Evolutionary conservation across 2,329 filamentous ascomycete genomes (phyloP), one percentile per base, ranked within the genome.

Genomic region (Sclerotinia nivalis): DNA sequence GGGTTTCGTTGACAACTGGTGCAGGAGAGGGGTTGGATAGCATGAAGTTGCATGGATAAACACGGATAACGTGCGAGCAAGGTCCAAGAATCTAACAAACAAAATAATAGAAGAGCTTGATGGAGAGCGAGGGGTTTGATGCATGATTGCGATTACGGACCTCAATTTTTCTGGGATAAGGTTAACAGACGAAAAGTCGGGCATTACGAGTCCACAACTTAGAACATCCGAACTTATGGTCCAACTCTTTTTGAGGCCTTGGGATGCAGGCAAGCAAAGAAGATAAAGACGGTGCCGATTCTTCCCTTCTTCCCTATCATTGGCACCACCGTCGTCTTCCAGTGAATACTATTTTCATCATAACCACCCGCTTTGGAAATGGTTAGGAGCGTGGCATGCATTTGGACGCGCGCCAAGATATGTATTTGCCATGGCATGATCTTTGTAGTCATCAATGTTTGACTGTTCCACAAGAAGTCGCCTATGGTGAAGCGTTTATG

Each of bases 81-180:
- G 55, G 31, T 28, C 37, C 22, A 50, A 59, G n/a, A 40, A 37
- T 43, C 37, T 60, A 20, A 22, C 40, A 45, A 45, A 60, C 58
- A 60, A 60, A 25, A 12, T 25, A 22, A 34, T 12, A 31, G n/a
- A 60, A 9, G 25, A 45, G 40, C 10, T n/a, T 25, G 43, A 58
- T 10, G n/a, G 15, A 43, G 40, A 34, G 40, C 49, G 15, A 58
- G 34, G 52, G 66, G 45, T 28, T 40, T 49, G 34, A 60, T 69
- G 67, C 59, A 69, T 28, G 59, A 25, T 65, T 64, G 58, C 67
- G 67, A 55, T 45, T 56, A 69, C 67, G 67, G 67, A 49, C 59
- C 50, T 60, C 55, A 40, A 31, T 9, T 28, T 28, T 45, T 45
- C 4, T n/a, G 25, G 25, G 37, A 40, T 13, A 40, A 40, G n/a